These are phyloP conservation scores for Colletotrichum sojae DNA, from an alignment of 2,329 filamentous ascomycete genomes.

Conservation along the genomic window DNA sequence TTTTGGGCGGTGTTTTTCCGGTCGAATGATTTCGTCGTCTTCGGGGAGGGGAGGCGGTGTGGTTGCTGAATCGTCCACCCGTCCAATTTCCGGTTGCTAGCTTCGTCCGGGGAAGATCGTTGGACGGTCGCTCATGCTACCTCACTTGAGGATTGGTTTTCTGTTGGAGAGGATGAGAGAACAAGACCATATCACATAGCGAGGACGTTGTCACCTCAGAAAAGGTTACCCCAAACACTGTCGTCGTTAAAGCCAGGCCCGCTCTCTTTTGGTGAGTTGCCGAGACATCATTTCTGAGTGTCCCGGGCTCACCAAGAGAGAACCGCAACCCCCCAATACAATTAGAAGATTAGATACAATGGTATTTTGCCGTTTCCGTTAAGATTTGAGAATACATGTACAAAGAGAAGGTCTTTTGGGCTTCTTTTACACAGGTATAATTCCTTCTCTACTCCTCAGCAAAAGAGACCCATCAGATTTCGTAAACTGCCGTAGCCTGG, in stretches of 20 bases:
- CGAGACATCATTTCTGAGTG: not conserved
- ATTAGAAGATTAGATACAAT: conserved; percentile 67
- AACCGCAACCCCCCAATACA: conserved; percentile 44
- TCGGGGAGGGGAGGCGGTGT: not conserved
- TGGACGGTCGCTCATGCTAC: conserved; percentile 18
- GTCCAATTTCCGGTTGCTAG: not conserved
- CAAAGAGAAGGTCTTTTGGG: conserved; percentile 34
- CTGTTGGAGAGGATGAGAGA: not conserved
- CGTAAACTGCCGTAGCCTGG: conserved; percentile 57
- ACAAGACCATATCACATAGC: not conserved
- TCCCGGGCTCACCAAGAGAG: not conserved
- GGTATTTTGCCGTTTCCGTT: conserved; percentile 45
- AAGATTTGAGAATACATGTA: conserved; percentile 43
- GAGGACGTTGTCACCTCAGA: not conserved
- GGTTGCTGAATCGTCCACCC: no score
- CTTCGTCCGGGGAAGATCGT: conserved; percentile 23
- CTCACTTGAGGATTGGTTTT: conserved; percentile 29
- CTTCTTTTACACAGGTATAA: conserved; percentile 50
- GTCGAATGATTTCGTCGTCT: not conserved
- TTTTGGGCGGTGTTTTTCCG: not conserved
- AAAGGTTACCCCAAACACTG: conserved; percentile 24
- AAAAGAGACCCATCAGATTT: conserved; percentile 49
- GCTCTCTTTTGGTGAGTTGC: not conserved
- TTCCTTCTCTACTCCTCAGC: conserved; percentile 34
- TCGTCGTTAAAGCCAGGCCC: conserved; percentile 41